phyloP scores from a whole-genome alignment of 495 filamentous ascomycete genomes.

The Xylaria scruposa region DNA sequence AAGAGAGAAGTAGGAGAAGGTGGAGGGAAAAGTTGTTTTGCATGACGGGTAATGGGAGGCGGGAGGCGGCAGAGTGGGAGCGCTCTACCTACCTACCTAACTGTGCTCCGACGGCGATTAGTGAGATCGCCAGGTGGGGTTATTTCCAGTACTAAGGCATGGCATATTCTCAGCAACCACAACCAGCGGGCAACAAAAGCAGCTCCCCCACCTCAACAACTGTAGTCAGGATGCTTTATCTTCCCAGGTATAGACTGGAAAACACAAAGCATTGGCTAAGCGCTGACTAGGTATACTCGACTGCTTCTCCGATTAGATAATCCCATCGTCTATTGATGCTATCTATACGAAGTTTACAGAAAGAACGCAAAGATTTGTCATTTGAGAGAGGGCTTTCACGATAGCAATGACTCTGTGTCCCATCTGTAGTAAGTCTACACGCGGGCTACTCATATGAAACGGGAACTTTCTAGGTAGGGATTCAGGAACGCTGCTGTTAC shows the following conservation, averaged over 20 bases:
- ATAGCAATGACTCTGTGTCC: neutral
- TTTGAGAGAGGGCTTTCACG: neutral
- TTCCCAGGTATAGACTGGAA: neutral
- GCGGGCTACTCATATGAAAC: neutral
- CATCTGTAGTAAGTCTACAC: conserved; percentile 17
- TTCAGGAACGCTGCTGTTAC: conserved; percentile 2
- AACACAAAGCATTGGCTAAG: neutral
- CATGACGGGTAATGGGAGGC: neutral
- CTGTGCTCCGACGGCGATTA: conserved; percentile 20
- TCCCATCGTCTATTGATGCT: neutral
- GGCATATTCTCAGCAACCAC: neutral
- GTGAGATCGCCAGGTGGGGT: conserved; percentile 27
- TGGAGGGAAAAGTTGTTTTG: conserved; percentile 16
- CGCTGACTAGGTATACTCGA: neutral
- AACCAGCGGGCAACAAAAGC: neutral
- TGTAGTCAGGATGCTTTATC: neutral
- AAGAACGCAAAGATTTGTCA: conserved; percentile 6
- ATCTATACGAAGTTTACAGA: conserved; percentile 16
- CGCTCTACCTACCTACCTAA: neutral
- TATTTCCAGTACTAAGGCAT: neutral
- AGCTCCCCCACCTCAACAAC: neutral
- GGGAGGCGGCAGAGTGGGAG: conserved; percentile 9
- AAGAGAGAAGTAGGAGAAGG: conserved; percentile 24
- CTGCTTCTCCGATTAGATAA: neutral
- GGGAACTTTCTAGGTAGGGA: neutral